phyloP scores from a whole-genome alignment of 1,284 basidiomycete genomes.

The Rhodotorula sp. region DNA sequence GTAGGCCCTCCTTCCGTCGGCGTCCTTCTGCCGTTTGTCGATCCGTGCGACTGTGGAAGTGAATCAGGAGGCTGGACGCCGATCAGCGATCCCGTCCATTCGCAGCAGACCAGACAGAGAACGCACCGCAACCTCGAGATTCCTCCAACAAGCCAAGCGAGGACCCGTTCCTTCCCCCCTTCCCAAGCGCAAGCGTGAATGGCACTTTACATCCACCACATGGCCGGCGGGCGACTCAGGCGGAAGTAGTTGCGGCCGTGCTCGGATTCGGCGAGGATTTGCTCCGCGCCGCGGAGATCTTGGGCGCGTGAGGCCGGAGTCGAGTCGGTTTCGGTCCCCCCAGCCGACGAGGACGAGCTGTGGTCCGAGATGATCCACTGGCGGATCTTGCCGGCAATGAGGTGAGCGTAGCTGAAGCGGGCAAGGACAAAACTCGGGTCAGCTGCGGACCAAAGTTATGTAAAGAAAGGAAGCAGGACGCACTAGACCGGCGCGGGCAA shows the following conservation, averaged over 20 bases:
- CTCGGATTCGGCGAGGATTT: slow-evolving; percentile 1
- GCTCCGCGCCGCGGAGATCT: neutral
- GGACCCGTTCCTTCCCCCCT: too few relatives aligned
- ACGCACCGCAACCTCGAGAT: too few relatives aligned
- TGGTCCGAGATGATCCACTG: slow-evolving; percentile 2
- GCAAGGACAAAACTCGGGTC: too few relatives aligned
- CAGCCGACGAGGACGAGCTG: neutral
- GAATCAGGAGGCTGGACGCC: too few relatives aligned
- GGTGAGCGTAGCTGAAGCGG: slow-evolving; percentile 16
- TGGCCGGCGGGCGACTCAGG: neutral
- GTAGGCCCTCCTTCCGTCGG: too few relatives aligned
- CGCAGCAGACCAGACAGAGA: too few relatives aligned
- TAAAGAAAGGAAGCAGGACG: neutral
- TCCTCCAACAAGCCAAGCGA: too few relatives aligned
- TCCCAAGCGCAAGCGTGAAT: too few relatives aligned
- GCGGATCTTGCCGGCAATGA: slow-evolving; percentile 14
- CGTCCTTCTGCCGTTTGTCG: too few relatives aligned
- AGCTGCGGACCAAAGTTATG: neutral
- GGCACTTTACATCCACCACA: slow-evolving; percentile 17
- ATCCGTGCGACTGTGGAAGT: too few relatives aligned
- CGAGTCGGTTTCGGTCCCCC: neutral
- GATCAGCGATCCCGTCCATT: too few relatives aligned
- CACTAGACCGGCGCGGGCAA: slow-evolving; percentile 16
- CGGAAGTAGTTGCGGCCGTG: slow-evolving; percentile 13
- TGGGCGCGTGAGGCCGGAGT: neutral